Evolutionary conservation across 169 alveolate genomes (phyloP).

Genomic region (Theileria parva): DNA sequence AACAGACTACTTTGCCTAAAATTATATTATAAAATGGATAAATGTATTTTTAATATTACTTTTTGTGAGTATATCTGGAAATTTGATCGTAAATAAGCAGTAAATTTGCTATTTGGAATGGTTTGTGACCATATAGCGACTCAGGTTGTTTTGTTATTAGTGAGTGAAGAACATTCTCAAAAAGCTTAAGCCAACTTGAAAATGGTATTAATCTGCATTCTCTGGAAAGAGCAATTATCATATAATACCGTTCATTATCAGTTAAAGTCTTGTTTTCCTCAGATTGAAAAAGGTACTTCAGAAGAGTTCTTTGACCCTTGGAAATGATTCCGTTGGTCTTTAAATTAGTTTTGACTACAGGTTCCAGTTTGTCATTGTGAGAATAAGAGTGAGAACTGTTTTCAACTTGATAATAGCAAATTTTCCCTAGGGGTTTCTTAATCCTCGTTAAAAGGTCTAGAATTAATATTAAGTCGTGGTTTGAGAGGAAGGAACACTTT

Average conservation of each 20-base stretch:
- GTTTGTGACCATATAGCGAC: conserved; percentile 14
- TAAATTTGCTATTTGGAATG: conserved; percentile 52
- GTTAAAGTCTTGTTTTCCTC: conserved; percentile 38
- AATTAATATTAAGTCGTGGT: conserved; percentile 30
- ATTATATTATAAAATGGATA: no score
- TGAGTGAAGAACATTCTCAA: neutral
- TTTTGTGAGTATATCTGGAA: conserved; percentile 42
- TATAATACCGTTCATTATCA: conserved; percentile 43
- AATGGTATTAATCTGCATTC: conserved; percentile 32
- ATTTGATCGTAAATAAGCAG: conserved; percentile 59
- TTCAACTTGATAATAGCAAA: neutral
- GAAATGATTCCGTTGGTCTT: neutral
- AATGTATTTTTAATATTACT: neutral
- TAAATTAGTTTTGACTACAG: neutral
- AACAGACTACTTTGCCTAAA: no score
- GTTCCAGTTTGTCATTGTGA: neutral
- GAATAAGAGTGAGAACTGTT: neutral
- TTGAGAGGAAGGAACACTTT: conserved; percentile 49
- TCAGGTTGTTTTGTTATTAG: neutral
- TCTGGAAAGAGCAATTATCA: conserved; percentile 37
- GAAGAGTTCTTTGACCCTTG: neutral
- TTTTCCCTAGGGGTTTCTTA: conserved; percentile 34
- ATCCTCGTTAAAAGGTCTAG: conserved; percentile 36
- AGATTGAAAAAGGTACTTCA: conserved; percentile 11
- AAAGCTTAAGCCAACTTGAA: conserved; percentile 27